Percentiles rank a stretch among this genome's conserved stretches.
These are phyloP conservation scores for Tricholoma terreum DNA, from an alignment of 768 basidiomycete genomes.

Conservation along the genomic window DNA sequence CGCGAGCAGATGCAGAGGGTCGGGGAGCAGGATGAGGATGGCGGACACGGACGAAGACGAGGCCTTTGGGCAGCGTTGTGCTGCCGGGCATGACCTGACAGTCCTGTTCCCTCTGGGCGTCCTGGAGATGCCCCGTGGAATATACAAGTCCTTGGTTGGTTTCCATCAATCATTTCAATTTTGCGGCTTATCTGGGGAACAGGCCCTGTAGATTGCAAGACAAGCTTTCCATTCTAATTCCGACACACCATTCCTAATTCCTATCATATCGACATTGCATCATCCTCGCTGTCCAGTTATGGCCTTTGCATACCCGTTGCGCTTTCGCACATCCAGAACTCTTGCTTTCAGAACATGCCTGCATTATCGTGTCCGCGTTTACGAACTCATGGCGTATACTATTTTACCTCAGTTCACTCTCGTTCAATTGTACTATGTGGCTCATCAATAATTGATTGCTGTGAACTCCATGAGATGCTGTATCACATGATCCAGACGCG, in stretches of 20 bases:
- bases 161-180: neutral
- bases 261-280: conserved; percentile 8
- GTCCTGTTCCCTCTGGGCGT: conserved; percentile 18
- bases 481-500: conserved; percentile 15
- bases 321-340: conserved; percentile 17
- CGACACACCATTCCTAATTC: conserved; percentile 15
- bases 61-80: conserved; percentile 67
- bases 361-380: conserved; percentile 15
- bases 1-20: conserved; percentile 58
- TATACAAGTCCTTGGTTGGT: conserved; percentile 18
- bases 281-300: conserved; percentile 3
- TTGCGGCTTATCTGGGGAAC: neutral
- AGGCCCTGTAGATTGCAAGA: neutral
- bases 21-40: conserved; percentile 64
- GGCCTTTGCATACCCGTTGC: conserved; percentile 16
- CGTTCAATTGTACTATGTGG: conserved; percentile 32
- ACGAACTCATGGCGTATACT: conserved; percentile 22
- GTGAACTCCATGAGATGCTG: neutral
- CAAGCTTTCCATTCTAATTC: conserved; percentile 1
- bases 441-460: conserved; percentile 24
- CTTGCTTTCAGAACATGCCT: conserved; percentile 9
- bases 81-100: conserved; percentile 54
- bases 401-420: conserved; percentile 20
- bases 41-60: conserved; percentile 56
- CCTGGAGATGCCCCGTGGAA: conserved; percentile 31